phyloP scores from a whole-genome alignment of 805 yeast genomes.

The Saturnispora sanitii region DNA sequence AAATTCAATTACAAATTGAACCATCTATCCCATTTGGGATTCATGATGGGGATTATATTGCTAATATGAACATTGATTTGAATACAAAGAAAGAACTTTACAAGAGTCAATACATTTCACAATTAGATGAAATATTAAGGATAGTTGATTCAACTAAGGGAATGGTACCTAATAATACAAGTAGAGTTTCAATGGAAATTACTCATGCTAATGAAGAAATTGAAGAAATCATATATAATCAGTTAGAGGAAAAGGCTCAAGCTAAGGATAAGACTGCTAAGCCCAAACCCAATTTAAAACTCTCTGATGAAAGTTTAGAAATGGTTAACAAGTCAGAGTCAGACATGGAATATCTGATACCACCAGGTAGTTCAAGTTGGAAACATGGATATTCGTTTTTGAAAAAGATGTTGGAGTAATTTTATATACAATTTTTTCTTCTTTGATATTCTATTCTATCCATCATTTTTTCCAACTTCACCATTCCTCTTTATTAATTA shows the following conservation, averaged over 20 bases:
- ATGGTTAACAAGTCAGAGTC: constrained; percentile 1
- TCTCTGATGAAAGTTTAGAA: constrained; percentile 2
- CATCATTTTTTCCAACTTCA: background rate
- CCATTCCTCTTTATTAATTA: background rate
- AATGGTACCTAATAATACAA: background rate
- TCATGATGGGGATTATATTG: constrained; percentile 1
- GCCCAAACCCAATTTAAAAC: background rate
- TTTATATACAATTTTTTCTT: background rate
- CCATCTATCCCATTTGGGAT: background rate
- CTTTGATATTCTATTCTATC: background rate
- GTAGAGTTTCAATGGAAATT: background rate
- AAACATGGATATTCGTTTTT: constrained; percentile 5
- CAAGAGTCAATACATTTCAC: constrained; percentile 1
- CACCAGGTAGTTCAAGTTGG: constrained; percentile 1
- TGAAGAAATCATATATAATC: background rate
- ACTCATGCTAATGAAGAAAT: background rate
- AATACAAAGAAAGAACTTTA: background rate
- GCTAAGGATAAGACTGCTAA: background rate
- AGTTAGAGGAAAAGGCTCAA: constrained; percentile 11
- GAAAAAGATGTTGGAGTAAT: constrained; percentile 4
- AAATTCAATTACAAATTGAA: constrained; percentile 1
- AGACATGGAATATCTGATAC: background rate
- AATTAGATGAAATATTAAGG: constrained; percentile 1
- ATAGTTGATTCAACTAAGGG: constrained; percentile 1
- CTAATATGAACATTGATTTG: background rate